Evolutionary conservation across 768 basidiomycete genomes (phyloP), one percentile per base, ranked within the genome.

Genomic region (Collybiopsis luxurians): DNA sequence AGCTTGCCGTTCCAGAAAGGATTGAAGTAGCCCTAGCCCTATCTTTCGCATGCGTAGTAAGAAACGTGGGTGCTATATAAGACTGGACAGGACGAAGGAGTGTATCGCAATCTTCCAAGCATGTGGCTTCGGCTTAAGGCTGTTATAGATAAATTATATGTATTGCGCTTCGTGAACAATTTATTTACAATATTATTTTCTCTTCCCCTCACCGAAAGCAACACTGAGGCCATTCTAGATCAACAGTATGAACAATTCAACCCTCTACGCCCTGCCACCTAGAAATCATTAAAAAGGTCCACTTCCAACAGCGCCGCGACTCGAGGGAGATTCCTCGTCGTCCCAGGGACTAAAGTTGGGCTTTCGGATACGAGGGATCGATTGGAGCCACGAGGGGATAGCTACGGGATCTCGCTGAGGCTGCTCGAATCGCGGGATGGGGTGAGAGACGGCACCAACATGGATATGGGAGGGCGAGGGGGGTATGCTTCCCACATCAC

Each of bases 311-410:
- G 44, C 23, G 27, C 15, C 27, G 53, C 31, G 17, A 23, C 13
- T 23, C 43, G 52, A 47, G 27, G 60, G 63, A 3, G 66, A 69
- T 56, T 86, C 86, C 60, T 89, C 89, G 63, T 90, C 89, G 47
- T 86, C 89, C 89, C 89, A 91, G 30, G 89, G 89, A 64, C 88
- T 90, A 65, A 90, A 92, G 58, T 86, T 87, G 57, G 82, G 75
- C 72, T 89, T 89, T 59, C 82, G 78, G 60, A 82, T 76, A 61
- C 81, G 77, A 36, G 87, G 85, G 58, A 88, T 66, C n/a, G 81
- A 75, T 62, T 84, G 82, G 59, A 89, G 67, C 89, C 88, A 89
- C 45, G 82, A 77, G n/a, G 86, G 85, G 51, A 87, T 68, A 42
- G 40, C n/a, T 17, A 71, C 69, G 50, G 73, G 69, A 49, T 68